Percentiles rank a stretch among this genome's conserved stretches.
phyloP scores from a whole-genome alignment of 2,329 filamentous ascomycete genomes.

The Cytospora leucostoma region DNA sequence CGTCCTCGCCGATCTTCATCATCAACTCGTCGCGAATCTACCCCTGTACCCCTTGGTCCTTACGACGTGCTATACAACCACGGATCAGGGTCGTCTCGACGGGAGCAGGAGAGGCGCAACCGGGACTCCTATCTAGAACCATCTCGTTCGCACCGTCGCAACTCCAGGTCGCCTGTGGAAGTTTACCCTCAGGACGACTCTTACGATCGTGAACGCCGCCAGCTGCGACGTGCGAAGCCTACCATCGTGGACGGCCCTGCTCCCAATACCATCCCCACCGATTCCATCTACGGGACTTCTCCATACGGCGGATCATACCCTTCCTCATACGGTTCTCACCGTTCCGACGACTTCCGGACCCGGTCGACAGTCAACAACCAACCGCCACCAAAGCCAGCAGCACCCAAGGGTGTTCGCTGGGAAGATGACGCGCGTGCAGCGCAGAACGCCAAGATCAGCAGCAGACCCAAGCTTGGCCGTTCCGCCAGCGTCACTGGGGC shows the following conservation, averaged over 20 bases:
- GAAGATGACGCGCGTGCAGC: slow-evolving; percentile 24
- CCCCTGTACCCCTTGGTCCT: slow-evolving; percentile 21
- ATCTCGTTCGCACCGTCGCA: slow-evolving; percentile 17
- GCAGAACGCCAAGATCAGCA: slow-evolving; percentile 25
- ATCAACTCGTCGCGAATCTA: slow-evolving; percentile 21
- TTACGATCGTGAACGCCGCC: slow-evolving; percentile 19
- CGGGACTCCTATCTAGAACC: slow-evolving; percentile 15
- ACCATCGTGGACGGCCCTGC: slow-evolving; percentile 15
- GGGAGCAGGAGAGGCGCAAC: slow-evolving; percentile 10
- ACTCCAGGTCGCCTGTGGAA: slow-evolving; percentile 22
- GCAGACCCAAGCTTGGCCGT: slow-evolving; percentile 19
- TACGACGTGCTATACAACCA: slow-evolving; percentile 24
- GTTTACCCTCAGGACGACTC: slow-evolving; percentile 7
- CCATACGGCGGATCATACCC: slow-evolving; percentile 15
- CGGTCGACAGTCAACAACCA: slow-evolving; percentile 6
- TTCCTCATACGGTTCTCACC: slow-evolving; percentile 21
- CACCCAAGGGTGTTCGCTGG: slow-evolving; percentile 27
- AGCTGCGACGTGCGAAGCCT: slow-evolving; percentile 18
- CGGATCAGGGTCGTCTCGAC: slow-evolving; percentile 16
- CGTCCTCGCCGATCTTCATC: slow-evolving; percentile 21
- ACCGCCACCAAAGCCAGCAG: slow-evolving; percentile 13
- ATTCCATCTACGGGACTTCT: slow-evolving; percentile 24
- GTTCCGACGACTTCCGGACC: slow-evolving; percentile 10
- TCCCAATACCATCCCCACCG: slow-evolving; percentile 9
- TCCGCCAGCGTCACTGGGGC: slow-evolving; percentile 23